These are phyloP conservation scores for Talaromyces piceae DNA, from an alignment of 2,329 filamentous ascomycete species.

Conservation along the genomic window DNA sequence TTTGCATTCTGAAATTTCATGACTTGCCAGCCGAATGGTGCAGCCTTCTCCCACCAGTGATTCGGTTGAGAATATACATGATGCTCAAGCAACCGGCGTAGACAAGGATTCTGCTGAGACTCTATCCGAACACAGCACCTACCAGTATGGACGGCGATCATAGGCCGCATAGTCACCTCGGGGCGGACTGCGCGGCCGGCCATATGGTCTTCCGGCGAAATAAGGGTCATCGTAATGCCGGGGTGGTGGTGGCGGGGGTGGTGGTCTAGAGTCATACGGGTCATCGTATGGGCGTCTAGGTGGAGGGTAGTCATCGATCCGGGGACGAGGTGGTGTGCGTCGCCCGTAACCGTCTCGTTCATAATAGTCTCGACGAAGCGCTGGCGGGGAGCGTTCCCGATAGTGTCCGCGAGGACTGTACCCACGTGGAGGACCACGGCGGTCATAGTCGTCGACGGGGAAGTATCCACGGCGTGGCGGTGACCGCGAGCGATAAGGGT, in stretches of 20 bases:
- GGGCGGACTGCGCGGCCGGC: constrained; percentile 38
- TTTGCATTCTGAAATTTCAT: no score
- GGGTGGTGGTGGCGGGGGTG: constrained; percentile 46
- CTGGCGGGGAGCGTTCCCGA: constrained; percentile 74
- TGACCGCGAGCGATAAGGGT: constrained; percentile 73
- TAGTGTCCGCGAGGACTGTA: constrained; percentile 83
- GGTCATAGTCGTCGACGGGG: constrained; percentile 71
- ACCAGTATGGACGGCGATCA: constrained; percentile 40
- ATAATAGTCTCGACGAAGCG: constrained; percentile 71
- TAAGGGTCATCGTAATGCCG: constrained; percentile 54
- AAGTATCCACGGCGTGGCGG: constrained; percentile 62
- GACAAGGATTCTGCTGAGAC: background rate
- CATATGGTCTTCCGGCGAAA: constrained; percentile 47
- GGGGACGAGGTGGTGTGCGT: constrained; percentile 70
- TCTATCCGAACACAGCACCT: no score
- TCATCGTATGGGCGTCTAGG: constrained; percentile 53
- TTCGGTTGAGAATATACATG: no score
- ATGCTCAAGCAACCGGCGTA: no score
- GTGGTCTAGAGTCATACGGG: constrained; percentile 47
- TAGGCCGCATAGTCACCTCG: constrained; percentile 36
- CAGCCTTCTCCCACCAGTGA: no score
- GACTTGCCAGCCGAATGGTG: no score
- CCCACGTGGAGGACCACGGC: constrained; percentile 70
- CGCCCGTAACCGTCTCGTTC: constrained; percentile 70
- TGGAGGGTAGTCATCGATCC: constrained; percentile 67